Evolutionary conservation across 345 rosid genomes (phyloP), one percentile per base, ranked within the genome.

Genomic region (Pelargonium nanum): DNA sequence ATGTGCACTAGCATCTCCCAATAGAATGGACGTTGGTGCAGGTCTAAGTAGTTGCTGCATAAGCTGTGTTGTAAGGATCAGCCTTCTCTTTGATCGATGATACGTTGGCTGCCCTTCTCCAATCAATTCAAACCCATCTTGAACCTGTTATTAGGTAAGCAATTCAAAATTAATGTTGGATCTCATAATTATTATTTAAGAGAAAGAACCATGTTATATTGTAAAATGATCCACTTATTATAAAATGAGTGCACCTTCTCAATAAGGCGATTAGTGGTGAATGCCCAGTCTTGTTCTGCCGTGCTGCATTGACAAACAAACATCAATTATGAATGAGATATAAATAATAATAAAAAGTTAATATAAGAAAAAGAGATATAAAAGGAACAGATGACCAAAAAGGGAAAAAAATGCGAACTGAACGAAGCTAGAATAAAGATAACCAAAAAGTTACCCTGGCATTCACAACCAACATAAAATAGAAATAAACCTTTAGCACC

Each of bases 31-130:
- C 21, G 77, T 68, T 32, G 78, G 76, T 25, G 88, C 74, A 58
- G 91, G 81, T 34, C 28, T 69, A 73, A 86, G 56, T 34, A 89
- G 68, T 58, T 76, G 78, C 69, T 86, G 95, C 84, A 81, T 80
- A 59, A 85, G 89, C 66, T 83, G 85, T 55, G 83, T 80, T 20
- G 89, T 74, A 71, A 73, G 52, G 57, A 85, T 58, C 61, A 86
- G 81, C 71, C 97, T 84, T 75, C 84, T 77, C 80, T 77, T 89
- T 61, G 87, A 63, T 65, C 75, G 82, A 59, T 64, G 82, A 59
- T 64, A 60, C 60, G 55, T 20, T 26, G 77, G 85, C 17, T 53
- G 72, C 52, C 73, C 64, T 59, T 70, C 78, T 56, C 74, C 81
- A 55, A 73, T 57, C 56, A 32, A 65, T 22, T 75, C 81, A 71